These are phyloP conservation scores for Amanita inopinata DNA, from an alignment of 768 basidiomycete genomes.

Conservation along the genomic window DNA sequence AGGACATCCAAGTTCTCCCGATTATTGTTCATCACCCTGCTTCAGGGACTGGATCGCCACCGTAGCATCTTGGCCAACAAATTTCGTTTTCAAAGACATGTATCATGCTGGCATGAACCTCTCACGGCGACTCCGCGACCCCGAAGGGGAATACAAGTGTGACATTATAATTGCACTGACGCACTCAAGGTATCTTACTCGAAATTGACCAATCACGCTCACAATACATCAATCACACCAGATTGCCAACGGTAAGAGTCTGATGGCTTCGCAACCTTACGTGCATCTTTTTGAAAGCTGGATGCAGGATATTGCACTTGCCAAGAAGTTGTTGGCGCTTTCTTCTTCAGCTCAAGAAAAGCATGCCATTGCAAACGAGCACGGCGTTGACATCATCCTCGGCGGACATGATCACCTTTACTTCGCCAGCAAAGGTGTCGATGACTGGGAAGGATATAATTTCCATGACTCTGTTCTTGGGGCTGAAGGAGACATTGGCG, in stretches of 20 bases:
- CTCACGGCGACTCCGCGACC: constrained; percentile 65
- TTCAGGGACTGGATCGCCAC: constrained; percentile 83
- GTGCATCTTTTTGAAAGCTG: no score
- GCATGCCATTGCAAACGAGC: constrained; percentile 34
- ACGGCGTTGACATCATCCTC: constrained; percentile 77
- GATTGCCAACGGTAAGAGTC: constrained; percentile 38
- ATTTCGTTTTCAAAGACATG: constrained; percentile 75
- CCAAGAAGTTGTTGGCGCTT: constrained; percentile 52
- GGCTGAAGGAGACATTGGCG: constrained; percentile 62
- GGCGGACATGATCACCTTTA: constrained; percentile 90
- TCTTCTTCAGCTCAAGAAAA: constrained; percentile 44
- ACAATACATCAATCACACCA: constrained; percentile 16
- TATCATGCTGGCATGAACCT: constrained; percentile 58
- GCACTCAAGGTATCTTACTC: constrained; percentile 65
- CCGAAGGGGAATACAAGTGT: constrained; percentile 55
- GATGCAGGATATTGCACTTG: constrained; percentile 57
- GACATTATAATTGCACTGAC: constrained; percentile 83
- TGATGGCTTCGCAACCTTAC: no score
- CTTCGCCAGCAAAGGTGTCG: constrained; percentile 58
- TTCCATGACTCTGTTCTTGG: constrained; percentile 42
- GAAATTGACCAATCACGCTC: no score
- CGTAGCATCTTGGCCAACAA: constrained; percentile 76
- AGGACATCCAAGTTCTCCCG: background rate
- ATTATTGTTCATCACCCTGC: background rate
- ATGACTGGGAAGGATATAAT: constrained; percentile 60